These are phyloP conservation scores for Morella rubra DNA, from an alignment of 306 rosid species.

Conservation along the genomic window DNA sequence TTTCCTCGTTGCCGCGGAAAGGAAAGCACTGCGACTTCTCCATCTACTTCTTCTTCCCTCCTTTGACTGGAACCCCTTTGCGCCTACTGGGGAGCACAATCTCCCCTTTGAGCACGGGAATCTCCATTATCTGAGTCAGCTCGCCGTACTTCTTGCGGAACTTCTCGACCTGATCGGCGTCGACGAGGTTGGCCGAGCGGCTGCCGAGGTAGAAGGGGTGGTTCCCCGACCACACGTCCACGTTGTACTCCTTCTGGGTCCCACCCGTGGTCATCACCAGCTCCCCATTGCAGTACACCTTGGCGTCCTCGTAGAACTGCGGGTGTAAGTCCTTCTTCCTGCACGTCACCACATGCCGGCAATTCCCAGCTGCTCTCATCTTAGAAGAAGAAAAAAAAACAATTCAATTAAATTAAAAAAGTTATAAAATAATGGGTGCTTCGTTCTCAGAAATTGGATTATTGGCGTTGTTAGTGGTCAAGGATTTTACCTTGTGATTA, in stretches of 20 bases:
- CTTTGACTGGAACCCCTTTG: slow-evolving; percentile 50
- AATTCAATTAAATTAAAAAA: neutral
- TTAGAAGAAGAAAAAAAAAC: slow-evolving; percentile 2
- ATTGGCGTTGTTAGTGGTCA: neutral
- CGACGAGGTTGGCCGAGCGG: slow-evolving; percentile 53
- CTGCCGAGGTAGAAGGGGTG: slow-evolving; percentile 89
- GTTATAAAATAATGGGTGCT: neutral
- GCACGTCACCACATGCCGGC: slow-evolving; percentile 47
- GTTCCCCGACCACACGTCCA: slow-evolving; percentile 97
- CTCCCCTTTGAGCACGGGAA: slow-evolving; percentile 87
- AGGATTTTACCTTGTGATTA: slow-evolving; percentile 34
- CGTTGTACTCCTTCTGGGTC: slow-evolving; percentile 84
- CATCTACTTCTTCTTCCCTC: slow-evolving; percentile 74
- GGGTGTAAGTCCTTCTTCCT: slow-evolving; percentile 94
- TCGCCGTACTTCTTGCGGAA: slow-evolving; percentile 86
- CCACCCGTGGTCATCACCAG: slow-evolving; percentile 91
- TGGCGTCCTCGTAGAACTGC: slow-evolving; percentile 63
- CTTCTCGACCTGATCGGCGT: slow-evolving; percentile 90
- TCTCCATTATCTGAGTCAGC: slow-evolving; percentile 58
- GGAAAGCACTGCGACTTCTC: neutral
- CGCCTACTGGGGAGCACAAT: slow-evolving; percentile 66
- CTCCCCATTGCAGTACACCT: slow-evolving; percentile 82
- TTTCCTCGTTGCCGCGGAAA: neutral
- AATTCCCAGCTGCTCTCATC: slow-evolving; percentile 28
- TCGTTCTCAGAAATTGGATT: too few relatives aligned